phyloP scores from a whole-genome alignment of 1,284 basidiomycete genomes.

The Tetrapyrgos nigripes region DNA sequence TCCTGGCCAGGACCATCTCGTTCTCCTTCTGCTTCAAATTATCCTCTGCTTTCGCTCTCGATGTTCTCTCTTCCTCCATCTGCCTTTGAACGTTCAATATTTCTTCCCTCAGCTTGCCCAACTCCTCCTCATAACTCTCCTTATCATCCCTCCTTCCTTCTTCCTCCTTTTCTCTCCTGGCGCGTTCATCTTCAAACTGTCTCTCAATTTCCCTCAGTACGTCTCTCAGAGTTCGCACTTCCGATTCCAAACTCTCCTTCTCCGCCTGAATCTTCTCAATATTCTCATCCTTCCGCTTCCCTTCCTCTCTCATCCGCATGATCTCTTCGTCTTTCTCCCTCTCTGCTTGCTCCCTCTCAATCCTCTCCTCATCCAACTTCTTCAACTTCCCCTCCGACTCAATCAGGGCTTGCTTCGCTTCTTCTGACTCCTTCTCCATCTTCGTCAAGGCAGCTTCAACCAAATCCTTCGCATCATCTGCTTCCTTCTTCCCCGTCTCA shows the following conservation, averaged over 20 bases:
- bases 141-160: not conserved
- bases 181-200: not conserved
- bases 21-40: not conserved
- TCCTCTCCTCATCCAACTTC: not conserved
- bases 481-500: not conserved
- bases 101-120: not conserved
- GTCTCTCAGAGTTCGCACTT: not conserved
- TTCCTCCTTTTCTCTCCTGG: not conserved
- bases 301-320: not conserved
- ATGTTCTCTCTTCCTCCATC: not conserved
- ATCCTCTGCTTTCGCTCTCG: not conserved
- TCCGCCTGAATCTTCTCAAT: not conserved
- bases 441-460: not conserved
- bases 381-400: not conserved
- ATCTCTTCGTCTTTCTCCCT: not conserved
- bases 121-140: not conserved
- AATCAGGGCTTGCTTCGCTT: not conserved
- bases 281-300: not conserved
- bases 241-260: not conserved
- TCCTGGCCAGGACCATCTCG: not conserved
- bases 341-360: not conserved
- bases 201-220: not conserved
- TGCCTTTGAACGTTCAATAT: not conserved
- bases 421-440: not conserved
- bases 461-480: not conserved